Percentiles rank a stretch among this genome's conserved stretches.
phyloP scores from a whole-genome alignment of 192 early-diverging fungal genomes.

The Coemansia sp. region DNA sequence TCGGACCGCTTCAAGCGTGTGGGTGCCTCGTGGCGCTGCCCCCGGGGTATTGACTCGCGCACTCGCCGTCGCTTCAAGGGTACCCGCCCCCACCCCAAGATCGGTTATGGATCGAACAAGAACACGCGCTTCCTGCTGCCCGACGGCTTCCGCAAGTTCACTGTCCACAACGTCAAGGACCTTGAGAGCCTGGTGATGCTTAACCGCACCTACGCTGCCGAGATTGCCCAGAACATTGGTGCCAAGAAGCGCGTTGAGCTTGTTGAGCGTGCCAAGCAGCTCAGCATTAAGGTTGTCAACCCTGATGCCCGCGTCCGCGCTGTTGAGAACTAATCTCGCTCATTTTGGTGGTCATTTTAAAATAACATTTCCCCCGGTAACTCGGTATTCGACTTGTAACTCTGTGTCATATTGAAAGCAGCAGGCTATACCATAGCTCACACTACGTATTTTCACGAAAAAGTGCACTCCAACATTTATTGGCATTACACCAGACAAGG shows the following conservation, averaged over 20 bases:
- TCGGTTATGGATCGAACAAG: slow-evolving; percentile 98
- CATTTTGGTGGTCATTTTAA: slow-evolving; percentile 13
- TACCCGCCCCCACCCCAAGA: slow-evolving; percentile 97
- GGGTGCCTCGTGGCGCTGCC: slow-evolving; percentile 97
- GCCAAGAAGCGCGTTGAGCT: slow-evolving; percentile 92
- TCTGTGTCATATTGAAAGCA: background rate
- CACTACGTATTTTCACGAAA: background rate
- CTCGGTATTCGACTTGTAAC: background rate
- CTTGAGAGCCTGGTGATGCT: slow-evolving; percentile 98
- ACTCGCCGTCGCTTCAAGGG: slow-evolving; percentile 99
- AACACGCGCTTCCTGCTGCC: slow-evolving; percentile 96
- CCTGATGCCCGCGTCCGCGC: slow-evolving; percentile 78
- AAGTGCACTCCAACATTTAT: slow-evolving; percentile 42
- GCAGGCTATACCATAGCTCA: background rate
- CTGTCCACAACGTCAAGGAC: slow-evolving; percentile 87
- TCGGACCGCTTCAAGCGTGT: slow-evolving; percentile 98
- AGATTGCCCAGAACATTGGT: slow-evolving; percentile 97
- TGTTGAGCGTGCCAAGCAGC: slow-evolving; percentile 90
- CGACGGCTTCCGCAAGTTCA: slow-evolving; percentile 99
- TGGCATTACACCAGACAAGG: slow-evolving; percentile 37
- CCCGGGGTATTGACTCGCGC: slow-evolving; percentile 99
- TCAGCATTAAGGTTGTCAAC: slow-evolving; percentile 97
- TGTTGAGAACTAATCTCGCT: slow-evolving; percentile 63
- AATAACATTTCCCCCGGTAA: slow-evolving; percentile 11
- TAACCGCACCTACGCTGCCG: slow-evolving; percentile 98